Percentiles rank a stretch among this genome's conserved stretches.
Conservation (phyloP, 495 filamentous ascomycete genomes). For the Tuber indicum region DNA sequence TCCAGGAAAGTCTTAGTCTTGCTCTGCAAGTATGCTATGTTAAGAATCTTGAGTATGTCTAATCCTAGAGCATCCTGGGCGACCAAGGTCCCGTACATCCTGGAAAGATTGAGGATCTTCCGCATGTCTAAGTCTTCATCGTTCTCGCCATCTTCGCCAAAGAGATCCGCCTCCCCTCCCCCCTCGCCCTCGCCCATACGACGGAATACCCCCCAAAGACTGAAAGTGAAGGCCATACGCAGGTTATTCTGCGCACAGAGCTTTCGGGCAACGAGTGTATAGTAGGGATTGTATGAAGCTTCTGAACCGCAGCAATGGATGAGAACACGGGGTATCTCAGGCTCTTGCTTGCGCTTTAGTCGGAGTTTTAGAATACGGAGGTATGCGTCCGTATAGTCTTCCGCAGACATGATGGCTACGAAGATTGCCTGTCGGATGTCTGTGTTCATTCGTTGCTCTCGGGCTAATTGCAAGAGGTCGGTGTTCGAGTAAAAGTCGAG, state of each 20-base stretch:
- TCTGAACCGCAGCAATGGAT: slow-evolving; percentile 82
- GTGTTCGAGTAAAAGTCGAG: slow-evolving; percentile 52
- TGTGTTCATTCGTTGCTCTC: slow-evolving; percentile 88
- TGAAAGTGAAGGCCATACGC: slow-evolving; percentile 75
- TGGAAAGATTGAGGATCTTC: slow-evolving; percentile 79
- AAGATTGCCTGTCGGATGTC: slow-evolving; percentile 89
- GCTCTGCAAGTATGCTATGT: slow-evolving; percentile 66
- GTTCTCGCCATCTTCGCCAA: slow-evolving; percentile 46
- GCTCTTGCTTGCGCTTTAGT: slow-evolving; percentile 76
- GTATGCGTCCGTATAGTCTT: slow-evolving; percentile 77
- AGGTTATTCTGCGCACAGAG: slow-evolving; percentile 65
- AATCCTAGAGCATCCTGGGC: slow-evolving; percentile 59
- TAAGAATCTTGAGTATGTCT: slow-evolving; percentile 65
- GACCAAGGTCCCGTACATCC: slow-evolving; percentile 72
- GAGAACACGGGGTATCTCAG: slow-evolving; percentile 80
- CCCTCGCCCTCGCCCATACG: slow-evolving; percentile 66
- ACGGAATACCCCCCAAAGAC: slow-evolving; percentile 82
- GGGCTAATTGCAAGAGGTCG: slow-evolving; percentile 68
- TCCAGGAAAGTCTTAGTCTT: slow-evolving; percentile 74
- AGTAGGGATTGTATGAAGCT: slow-evolving; percentile 83
- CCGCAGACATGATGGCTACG: slow-evolving; percentile 77
- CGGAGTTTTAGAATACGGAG: slow-evolving; percentile 69
- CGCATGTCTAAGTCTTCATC: slow-evolving; percentile 53
- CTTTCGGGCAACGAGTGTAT: slow-evolving; percentile 71
- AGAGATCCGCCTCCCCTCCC: slow-evolving; percentile 52